These are phyloP conservation scores for Suillus brevipes DNA, from an alignment of 768 basidiomycete species.

Conservation along the genomic window DNA sequence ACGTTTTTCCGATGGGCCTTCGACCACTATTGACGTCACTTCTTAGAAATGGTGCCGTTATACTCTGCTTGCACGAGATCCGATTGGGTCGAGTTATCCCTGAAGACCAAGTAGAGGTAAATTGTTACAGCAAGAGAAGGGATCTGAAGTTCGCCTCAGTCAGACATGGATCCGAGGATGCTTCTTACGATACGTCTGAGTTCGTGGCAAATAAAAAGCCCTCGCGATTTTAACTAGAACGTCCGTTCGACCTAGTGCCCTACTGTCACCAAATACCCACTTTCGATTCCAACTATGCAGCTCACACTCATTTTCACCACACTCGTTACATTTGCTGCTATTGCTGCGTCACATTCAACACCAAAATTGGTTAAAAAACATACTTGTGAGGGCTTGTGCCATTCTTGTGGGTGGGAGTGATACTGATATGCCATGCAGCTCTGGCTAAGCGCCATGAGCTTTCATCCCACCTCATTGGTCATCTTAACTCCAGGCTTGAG, in stretches of 20 bases:
- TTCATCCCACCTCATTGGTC: background rate
- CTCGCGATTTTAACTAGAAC: background rate
- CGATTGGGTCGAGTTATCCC: background rate
- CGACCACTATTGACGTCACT: background rate
- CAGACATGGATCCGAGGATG: background rate
- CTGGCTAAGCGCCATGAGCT: background rate
- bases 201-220: background rate
- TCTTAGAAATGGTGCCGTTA: background rate
- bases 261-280: background rate
- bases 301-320: background rate
- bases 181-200: background rate
- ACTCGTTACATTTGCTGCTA: background rate
- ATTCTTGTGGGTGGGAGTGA: background rate
- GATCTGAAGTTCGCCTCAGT: background rate
- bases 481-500: background rate
- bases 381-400: background rate
- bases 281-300: background rate
- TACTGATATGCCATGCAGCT: background rate
- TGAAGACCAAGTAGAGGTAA: background rate
- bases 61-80: background rate
- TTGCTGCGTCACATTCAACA: background rate
- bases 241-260: background rate
- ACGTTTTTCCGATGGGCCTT: background rate
- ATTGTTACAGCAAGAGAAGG: background rate
- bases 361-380: background rate